A percentile compares a stretch with the other conserved stretches of the same genome.
Conservation (phyloP, 2,329 filamentous ascomycete genomes). For the Diaporthe aspalathi region DNA sequence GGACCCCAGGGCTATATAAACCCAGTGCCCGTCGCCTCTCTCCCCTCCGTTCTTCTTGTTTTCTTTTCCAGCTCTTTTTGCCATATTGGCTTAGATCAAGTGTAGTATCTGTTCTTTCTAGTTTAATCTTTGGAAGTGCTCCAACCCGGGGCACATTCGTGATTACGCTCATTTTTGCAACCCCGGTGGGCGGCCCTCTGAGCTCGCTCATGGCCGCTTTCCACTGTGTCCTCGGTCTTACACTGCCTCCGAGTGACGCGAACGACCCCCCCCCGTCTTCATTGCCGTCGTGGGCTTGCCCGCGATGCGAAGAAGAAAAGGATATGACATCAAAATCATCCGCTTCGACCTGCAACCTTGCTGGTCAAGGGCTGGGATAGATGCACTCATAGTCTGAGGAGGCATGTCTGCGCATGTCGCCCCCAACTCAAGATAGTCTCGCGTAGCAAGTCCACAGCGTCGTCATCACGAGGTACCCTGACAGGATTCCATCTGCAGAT, state of each 20-base stretch:
- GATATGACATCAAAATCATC: too few species aligned
- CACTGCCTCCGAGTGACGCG: conserved; percentile 81
- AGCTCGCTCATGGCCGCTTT: conserved; percentile 74
- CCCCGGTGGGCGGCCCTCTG: conserved; percentile 67
- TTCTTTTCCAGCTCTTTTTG: conserved; percentile 67
- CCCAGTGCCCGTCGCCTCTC: conserved; percentile 9
- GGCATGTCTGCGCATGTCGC: too few species aligned
- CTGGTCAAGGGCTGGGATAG: too few species aligned
- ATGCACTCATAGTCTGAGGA: background rate
- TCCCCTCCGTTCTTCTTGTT: conserved; percentile 53
- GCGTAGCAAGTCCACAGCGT: too few species aligned
- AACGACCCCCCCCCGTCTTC: conserved; percentile 64
- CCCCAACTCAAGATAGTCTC: too few species aligned
- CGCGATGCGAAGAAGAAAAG: conserved; percentile 66
- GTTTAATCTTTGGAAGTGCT: conserved; percentile 93
- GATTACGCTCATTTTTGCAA: conserved; percentile 87
- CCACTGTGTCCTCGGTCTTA: conserved; percentile 81
- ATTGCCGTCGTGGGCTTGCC: conserved; percentile 65
- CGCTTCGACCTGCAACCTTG: too few species aligned
- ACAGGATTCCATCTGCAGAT: background rate
- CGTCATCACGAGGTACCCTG: too few species aligned
- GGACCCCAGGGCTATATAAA: conserved; percentile 42
- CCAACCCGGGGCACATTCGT: conserved; percentile 75
- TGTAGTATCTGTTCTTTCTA: conserved; percentile 98
- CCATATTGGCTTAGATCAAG: conserved; percentile 85